Base-by-base conservation (phyloP, 768 basidiomycete genomes). In the Mycena maculata region DNA sequence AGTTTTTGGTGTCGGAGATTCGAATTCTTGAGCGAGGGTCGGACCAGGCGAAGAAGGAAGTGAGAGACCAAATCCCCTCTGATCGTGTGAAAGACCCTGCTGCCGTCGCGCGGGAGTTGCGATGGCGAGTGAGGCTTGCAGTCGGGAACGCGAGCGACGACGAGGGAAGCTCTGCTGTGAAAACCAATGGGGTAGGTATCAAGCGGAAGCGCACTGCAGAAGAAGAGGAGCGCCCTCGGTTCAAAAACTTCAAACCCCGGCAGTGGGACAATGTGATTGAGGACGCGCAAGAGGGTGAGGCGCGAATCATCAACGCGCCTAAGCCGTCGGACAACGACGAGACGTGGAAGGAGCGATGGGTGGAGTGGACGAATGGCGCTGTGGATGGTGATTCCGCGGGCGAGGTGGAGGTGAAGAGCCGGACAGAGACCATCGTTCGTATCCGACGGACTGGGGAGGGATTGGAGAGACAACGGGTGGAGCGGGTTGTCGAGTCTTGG, bases 11-110 rank as follows among this genome's bases (percentile, higher is more conserved):
- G 16, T 83, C 86, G 4, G 95, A 99, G 76, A 87, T 83, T 15
- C 87, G 88, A 27, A 81, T 84, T 10, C 84, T 97, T 71, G 93
- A 96, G 72, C 86, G 85, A 41, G 90, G 89, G 18, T 81, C 83
- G 16, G 93, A 94, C 12, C 80, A 87, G 49, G 87, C 87, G 48
- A 92, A 90, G 78, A 92, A 90, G 73, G 90, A 94, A 72, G 87
- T 88, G 3, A 91, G 87, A 73, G 95, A 96, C 57, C 88, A 92
- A 63, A 88, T 97, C 22, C 96, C 96, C 1, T 71, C 75, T 11
- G 95, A 96, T 70, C 87, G 89, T 59, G 87, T 96, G 63, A 93
- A 92, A 74, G 96, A 98, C 78, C 86, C 92, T 20, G 81, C 92
- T 4, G 91, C 91, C 3, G 75, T 95, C 59, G 94, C 94, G 20